These are phyloP conservation scores for Pseudocercospora cruenta DNA, from an alignment of 2,329 filamentous ascomycete genomes.

Conservation along the genomic window DNA sequence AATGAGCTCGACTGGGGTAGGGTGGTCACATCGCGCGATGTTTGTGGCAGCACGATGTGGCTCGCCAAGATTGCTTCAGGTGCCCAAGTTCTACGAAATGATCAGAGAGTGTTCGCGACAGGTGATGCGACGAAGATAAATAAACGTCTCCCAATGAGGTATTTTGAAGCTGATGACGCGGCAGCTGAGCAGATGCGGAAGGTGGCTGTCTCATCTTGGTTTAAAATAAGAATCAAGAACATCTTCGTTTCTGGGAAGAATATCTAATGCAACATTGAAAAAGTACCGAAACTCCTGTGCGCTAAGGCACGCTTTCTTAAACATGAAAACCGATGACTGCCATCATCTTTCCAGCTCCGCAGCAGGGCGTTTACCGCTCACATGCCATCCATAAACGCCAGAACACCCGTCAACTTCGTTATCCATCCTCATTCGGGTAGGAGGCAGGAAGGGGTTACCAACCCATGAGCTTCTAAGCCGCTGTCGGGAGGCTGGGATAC, in stretches of 20 bases:
- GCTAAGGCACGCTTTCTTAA: neutral
- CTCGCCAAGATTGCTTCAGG: neutral
- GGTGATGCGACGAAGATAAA: neutral
- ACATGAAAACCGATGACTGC: slow-evolving; percentile 1
- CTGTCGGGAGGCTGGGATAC: slow-evolving; percentile 28
- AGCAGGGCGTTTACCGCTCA: slow-evolving; percentile 13
- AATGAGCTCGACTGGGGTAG: neutral
- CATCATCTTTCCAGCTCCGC: slow-evolving; percentile 5
- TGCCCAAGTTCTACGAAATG: neutral
- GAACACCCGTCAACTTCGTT: slow-evolving; percentile 19
- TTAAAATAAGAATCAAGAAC: slow-evolving; percentile 34
- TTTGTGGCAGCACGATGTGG: neutral
- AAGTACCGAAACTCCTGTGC: slow-evolving; percentile 9
- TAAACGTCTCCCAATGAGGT: neutral
- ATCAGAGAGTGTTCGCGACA: neutral
- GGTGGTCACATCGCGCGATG: neutral
- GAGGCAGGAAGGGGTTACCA: neutral
- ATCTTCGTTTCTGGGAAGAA: slow-evolving; percentile 5
- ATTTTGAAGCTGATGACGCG: neutral
- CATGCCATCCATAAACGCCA: slow-evolving; percentile 19
- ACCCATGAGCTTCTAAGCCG: slow-evolving; percentile 8
- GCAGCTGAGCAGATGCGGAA: neutral
- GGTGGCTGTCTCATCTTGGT: neutral
- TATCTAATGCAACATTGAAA: slow-evolving; percentile 11
- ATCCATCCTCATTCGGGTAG: slow-evolving; percentile 7